These are phyloP conservation scores for Tubosaeta sp. DNA, from an alignment of 768 basidiomycete species.

Conservation along the genomic window DNA sequence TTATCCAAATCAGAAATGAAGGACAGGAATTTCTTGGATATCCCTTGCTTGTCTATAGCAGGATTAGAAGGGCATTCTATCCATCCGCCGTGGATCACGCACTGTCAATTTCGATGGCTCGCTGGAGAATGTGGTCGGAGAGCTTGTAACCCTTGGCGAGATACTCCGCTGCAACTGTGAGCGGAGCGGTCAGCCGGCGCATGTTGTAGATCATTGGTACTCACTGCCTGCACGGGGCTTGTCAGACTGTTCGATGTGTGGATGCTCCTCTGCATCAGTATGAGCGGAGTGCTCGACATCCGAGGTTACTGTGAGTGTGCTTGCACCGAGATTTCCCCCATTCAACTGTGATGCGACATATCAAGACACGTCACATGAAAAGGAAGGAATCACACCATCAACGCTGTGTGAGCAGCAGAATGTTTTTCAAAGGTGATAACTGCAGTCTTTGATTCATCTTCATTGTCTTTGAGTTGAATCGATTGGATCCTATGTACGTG, in stretches of 20 bases:
- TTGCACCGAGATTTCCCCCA: slow-evolving; percentile 73
- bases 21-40: slow-evolving; percentile 76
- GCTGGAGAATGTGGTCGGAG: slow-evolving; percentile 71
- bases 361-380: neutral
- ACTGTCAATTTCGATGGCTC: slow-evolving; percentile 80
- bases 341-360: slow-evolving; percentile 45
- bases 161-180: slow-evolving; percentile 84
- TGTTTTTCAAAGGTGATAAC: slow-evolving; percentile 80
- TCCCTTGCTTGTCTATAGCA: slow-evolving; percentile 69
- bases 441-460: slow-evolving; percentile 45
- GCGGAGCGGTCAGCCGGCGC: neutral
- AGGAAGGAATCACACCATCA: slow-evolving; percentile 50
- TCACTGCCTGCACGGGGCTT: slow-evolving; percentile 86
- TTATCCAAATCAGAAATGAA: slow-evolving; percentile 76
- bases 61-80: neutral
- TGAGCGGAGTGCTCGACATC: slow-evolving; percentile 58
- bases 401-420: slow-evolving; percentile 78
- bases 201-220: slow-evolving; percentile 27
- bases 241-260: slow-evolving; percentile 70
- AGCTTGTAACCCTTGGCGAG: slow-evolving; percentile 86
- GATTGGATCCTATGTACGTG: slow-evolving; percentile 48
- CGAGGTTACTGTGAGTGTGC: slow-evolving; percentile 65
- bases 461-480: slow-evolving; percentile 53
- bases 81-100: slow-evolving; percentile 7
- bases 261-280: slow-evolving; percentile 36